Base-by-base conservation (phyloP, 148 eudicot species). In the Fagopyrum homotropicum region DNA sequence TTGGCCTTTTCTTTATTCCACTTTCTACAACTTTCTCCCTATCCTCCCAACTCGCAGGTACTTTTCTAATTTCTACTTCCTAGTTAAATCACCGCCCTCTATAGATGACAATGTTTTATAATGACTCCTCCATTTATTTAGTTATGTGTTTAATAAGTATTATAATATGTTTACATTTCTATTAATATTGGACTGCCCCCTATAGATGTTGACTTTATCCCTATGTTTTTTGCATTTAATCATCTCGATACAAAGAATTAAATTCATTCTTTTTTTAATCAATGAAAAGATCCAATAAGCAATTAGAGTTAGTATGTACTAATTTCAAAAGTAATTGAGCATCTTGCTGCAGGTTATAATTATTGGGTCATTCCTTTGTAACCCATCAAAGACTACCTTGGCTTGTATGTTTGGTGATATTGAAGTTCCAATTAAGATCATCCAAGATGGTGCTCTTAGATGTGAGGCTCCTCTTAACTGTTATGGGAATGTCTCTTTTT, bases 361-460 rank as follows among this genome's bases (percentile, higher is more conserved):
- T 72, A 79, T 95, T 74, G 99, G 99, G 61, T 85, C 97, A 74
- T 95, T 92, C 86, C 85, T 84, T 50, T 89, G 89, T 63, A 84
- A 86, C 69, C 89, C 92, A 30, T 89, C 85, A 45, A 86, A 83
- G 55, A 78, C 75, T 82, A 49, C 75, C 26, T 94, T 97, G 77
- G 92, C 96, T 81, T 30, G 35, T 81, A 89, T 95, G 99, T 88
- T 95, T 79, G 97, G 94, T 75, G 89, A 90, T 80, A 80, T 82
- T 76, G 96, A 92, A 86, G 92, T 92, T 82, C 96, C 99, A 14
- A 77, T 83, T 43, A 84, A 90, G 81, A 82, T 92, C 46, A 77
- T 95, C 72, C 96, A 92, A 75, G 84, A 95, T 75, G 99, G 99
- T 81, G 97, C 89, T 64, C 61, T 95, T 4, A 51, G 86, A 66